These are phyloP conservation scores for Microdochium trichocladiopsis DNA, from an alignment of 2,329 filamentous ascomycete genomes.

Conservation along the genomic window DNA sequence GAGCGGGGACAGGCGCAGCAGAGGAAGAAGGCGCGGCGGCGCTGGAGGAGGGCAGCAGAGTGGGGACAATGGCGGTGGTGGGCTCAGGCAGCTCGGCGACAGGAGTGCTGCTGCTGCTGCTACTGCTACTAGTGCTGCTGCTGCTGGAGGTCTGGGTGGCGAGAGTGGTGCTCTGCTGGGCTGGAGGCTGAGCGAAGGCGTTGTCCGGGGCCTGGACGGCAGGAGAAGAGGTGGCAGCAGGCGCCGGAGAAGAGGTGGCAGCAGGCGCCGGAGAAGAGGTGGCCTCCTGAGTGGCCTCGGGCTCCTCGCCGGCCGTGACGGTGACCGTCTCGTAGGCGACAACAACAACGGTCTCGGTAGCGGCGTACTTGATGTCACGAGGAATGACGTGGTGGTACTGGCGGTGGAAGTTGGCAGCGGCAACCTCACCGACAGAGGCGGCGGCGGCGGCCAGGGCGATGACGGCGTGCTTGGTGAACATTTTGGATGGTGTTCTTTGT, in stretches of 20 bases:
- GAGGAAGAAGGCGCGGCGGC: conserved; percentile 4
- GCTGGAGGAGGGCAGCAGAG: conserved; percentile 4
- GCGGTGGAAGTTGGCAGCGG: conserved; percentile 14
- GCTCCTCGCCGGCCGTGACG: conserved; percentile 12
- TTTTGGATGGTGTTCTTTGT: conserved; percentile 9
- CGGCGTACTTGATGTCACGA: conserved; percentile 15
- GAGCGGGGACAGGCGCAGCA: conserved; percentile 3
- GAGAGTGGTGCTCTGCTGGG: not conserved
- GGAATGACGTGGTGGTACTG: conserved; percentile 17
- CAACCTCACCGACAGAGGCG: conserved; percentile 15
- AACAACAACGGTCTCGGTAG: conserved; percentile 19
- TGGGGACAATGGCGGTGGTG: not conserved
- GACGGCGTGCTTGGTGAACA: conserved; percentile 21
- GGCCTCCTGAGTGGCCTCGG: not conserved
- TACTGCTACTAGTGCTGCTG: too few relatives aligned
- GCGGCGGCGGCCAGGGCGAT: conserved; percentile 20
- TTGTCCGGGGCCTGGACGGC: not conserved
- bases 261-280: conserved; percentile 1
- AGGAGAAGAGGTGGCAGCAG: not conserved
- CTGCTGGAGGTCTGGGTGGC: not conserved
- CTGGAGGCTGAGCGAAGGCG: not conserved
- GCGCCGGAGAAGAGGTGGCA: not conserved
- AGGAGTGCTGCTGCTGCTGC: not conserved
- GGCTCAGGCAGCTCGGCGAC: not conserved
- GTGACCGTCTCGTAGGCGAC: conserved; percentile 21